A percentile compares a stretch with the other conserved stretches of the same genome.
Evolutionary conservation across 108 stramenopile species (phyloP).

Genomic region (Epithemia pelagica): DNA sequence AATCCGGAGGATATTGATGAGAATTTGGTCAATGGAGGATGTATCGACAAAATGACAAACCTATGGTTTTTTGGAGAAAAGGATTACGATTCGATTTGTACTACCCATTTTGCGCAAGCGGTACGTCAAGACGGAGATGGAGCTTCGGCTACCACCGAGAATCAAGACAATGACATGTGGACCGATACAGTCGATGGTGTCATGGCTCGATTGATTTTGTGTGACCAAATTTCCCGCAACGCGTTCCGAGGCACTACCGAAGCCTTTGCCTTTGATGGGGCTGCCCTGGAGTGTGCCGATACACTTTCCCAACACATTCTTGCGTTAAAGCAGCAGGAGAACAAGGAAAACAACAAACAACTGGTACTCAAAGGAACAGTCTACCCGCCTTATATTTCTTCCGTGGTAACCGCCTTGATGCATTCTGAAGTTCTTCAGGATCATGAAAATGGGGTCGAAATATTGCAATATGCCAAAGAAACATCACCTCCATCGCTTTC

Average conservation of each 20-base stretch:
- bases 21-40: neutral
- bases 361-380: conserved; percentile 6
- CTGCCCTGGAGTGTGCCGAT: conserved; percentile 17
- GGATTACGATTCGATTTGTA: conserved; percentile 31
- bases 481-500: neutral
- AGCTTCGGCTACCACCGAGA: neutral
- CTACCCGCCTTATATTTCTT: conserved; percentile 17
- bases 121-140: conserved; percentile 17
- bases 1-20: neutral
- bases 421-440: conserved; percentile 38
- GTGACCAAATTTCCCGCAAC: conserved; percentile 66
- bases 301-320: neutral
- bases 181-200: conserved; percentile 30
- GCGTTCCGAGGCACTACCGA: conserved; percentile 50
- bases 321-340: neutral
- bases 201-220: conserved; percentile 41
- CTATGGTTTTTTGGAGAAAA: conserved; percentile 27
- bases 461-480: neutral
- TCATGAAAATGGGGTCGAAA: conserved; percentile 18
- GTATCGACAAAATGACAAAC: neutral
- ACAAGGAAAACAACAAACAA: neutral
- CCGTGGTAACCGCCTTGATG: conserved; percentile 40
- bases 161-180: conserved; percentile 12
- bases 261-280: conserved; percentile 52
- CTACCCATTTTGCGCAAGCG: conserved; percentile 4